phyloP scores from a whole-genome alignment of 2,329 filamentous ascomycete genomes.

The Alternaria sp. region DNA sequence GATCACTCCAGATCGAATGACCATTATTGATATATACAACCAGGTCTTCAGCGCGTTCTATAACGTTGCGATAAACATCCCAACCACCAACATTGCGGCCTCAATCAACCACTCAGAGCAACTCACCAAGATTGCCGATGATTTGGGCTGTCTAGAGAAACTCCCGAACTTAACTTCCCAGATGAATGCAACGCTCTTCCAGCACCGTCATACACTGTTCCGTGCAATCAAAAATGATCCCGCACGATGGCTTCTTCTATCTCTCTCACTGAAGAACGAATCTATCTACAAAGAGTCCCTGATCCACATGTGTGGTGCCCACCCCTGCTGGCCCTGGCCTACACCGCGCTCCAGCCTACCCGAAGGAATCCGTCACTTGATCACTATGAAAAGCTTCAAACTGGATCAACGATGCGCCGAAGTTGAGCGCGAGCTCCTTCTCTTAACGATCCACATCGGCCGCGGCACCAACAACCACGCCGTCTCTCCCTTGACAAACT shows the following conservation, averaged over 20 bases:
- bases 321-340: constrained; percentile 35
- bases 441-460: constrained; percentile 26
- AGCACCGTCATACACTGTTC: constrained; percentile 38
- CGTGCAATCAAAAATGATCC: constrained; percentile 44
- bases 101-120: constrained; percentile 37
- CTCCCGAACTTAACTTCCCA: constrained; percentile 31
- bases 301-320: constrained; percentile 47
- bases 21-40: constrained; percentile 14
- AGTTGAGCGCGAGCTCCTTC: constrained; percentile 38
- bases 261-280: constrained; percentile 34
- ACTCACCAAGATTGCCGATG: constrained; percentile 36
- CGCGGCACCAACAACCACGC: background rate
- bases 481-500: background rate
- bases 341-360: constrained; percentile 19
- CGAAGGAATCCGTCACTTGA: constrained; percentile 15
- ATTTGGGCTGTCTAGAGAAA: constrained; percentile 26
- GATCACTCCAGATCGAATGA: background rate
- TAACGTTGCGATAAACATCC: constrained; percentile 26
- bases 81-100: constrained; percentile 24
- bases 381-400: constrained; percentile 25
- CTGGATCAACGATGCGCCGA: constrained; percentile 23
- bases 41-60: constrained; percentile 42
- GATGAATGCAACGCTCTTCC: constrained; percentile 30
- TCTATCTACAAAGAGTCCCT: constrained; percentile 50
- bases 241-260: constrained; percentile 45